phyloP scores from a whole-genome alignment of 139 green algal species.

The Tetradesmus obliquus region DNA sequence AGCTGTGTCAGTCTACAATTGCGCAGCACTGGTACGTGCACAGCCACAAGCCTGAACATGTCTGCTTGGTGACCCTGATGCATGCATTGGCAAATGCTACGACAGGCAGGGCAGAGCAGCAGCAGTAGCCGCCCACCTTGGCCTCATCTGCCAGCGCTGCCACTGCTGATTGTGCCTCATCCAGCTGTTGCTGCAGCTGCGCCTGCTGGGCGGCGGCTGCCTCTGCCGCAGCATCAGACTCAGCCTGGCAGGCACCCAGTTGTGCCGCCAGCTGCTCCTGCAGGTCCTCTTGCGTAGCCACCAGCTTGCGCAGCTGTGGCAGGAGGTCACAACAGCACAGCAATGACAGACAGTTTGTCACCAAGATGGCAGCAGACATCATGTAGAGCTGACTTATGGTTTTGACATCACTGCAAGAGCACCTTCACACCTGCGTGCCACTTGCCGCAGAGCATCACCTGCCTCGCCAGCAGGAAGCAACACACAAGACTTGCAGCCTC shows the following conservation, averaged over 20 bases:
- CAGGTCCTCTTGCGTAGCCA: slow-evolving; percentile 30
- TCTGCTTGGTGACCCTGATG: no score
- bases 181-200: neutral
- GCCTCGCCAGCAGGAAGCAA: no score
- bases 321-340: neutral
- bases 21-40: no score
- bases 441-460: neutral
- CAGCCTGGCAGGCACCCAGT: neutral
- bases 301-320: slow-evolving; percentile 33
- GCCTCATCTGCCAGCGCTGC: slow-evolving; percentile 17
- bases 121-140: neutral
- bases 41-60: no score
- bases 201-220: neutral
- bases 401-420: no score
- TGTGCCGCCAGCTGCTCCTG: slow-evolving; percentile 32
- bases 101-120: neutral
- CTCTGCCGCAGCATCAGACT: neutral
- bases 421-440: no score
- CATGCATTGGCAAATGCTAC: no score
- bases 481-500: neutral
- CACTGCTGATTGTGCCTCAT: slow-evolving; percentile 34
- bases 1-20: no score
- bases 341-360: neutral
- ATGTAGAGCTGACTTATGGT: no score
- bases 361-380: no score